Evolutionary conservation across 2,329 filamentous ascomycete species (phyloP), one percentile per base, ranked within the genome.

Genomic region (Phialophora tarda): DNA sequence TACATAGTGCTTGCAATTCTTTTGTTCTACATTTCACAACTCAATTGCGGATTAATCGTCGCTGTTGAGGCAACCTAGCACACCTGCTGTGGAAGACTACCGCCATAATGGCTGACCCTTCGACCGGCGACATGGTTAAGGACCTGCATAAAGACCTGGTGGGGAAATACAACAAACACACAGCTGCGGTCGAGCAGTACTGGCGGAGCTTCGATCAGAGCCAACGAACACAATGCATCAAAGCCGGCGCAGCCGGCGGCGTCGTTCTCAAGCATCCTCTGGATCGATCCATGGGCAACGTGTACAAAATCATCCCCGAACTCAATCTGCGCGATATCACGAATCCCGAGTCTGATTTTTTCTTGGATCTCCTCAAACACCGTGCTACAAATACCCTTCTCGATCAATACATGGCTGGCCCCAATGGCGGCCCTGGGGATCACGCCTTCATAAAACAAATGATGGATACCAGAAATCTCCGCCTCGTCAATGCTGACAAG

Each of bases 261-360:
- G 62, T 57, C 10, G 75, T 82, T 2, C 72, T 82, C 21, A 76
- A 76, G 62, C 71, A 79, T 53, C 63, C 76, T 1, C 28, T 24
- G 2, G 81, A 83, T 59, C 28, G 30, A 2, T 75, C 77, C 0
- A 14, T 82, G 26, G 80, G 78, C 0, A 74, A 74, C n/a, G 71
- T 78, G 17, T 78, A 68, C 70, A 79, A 78, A n/a, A 53, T 82
- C 2, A 69, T 79, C 0, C 80, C 81, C 0, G 83, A 84, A 56
- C 78, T 76, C 75, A 83, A 84, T 63, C 62, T 84, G 0, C 74
- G 71, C 7, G 80, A 84, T 26, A 72, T 83, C 1, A 69, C 78
- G 3, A 70, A 74, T 0, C 72, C 77, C 0, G 73, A 71, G 1
- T 76, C 81, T 0, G 74, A 81, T n/a, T 75, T 68, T 63, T 63